Evolutionary conservation across 345 rosid species (phyloP), one percentile per base, ranked within the genome.

Genomic region (Salix suchowensis): DNA sequence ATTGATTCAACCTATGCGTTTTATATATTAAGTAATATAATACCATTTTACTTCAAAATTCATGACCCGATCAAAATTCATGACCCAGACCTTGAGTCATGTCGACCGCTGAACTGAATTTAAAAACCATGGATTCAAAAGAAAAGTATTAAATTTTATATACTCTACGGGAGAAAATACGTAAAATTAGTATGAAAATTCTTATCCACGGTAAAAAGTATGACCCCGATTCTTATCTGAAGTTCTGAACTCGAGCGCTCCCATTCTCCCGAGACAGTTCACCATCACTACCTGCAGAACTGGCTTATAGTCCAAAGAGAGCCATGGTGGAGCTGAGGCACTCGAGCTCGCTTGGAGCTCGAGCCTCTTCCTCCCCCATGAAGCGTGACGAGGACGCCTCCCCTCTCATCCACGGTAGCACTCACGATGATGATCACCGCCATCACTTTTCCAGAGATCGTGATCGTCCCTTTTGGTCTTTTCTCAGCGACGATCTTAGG

Each of bases 241-340:
- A 54, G 24, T 54, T 42, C 46, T 42, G 15, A 54, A 54, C 61
- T 54, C 23, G 46, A 36, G 37, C 37, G 37, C 37, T 5, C 37
- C 37, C 37, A 5, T 36, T 36, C 37, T 36, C 60, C 21, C 8
- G 60, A 58, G 28, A n/a, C 14, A 1, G 64, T 58, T 23, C 15
- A 10, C 14, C 28, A 9, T 58, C 64, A 58, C 24, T 26, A 23
- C 24, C 64, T 4, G 64, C 64, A n/a, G 64, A 58, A 26, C 64
- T 78, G 84, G 76, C 84, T 58, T 82, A 37, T 79, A 82, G 84
- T 74, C 84, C 85, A 61, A 94, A 92, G 84, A 85, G 92, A 74
- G 96, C 87, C 52, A 85, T 89, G 96, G 99, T 87, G 54, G 99
- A 96, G 97, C 93, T 91, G 50, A 83, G 99, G 83, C 96, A 96